Evolutionary conservation across 2,329 filamentous ascomycete genomes (phyloP).

Genomic region (Colletotrichum spinosum): DNA sequence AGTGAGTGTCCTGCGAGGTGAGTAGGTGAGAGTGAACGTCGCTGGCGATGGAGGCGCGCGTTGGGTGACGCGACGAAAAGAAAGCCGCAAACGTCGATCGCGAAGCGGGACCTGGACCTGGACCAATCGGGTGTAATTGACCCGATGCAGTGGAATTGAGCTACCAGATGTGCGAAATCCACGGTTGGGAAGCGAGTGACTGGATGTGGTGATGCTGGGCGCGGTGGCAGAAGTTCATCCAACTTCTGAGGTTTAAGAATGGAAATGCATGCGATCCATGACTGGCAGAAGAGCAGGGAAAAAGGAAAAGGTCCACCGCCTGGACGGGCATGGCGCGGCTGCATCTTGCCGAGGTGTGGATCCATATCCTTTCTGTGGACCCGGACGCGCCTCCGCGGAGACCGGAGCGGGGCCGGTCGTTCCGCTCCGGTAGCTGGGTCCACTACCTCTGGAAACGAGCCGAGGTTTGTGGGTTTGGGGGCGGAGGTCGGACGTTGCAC

Average conservation of each 20-base stretch:
- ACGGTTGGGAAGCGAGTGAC: too few relatives aligned
- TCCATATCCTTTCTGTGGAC: not conserved
- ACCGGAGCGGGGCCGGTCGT: not conserved
- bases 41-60: not conserved
- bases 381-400: constrained; percentile 14
- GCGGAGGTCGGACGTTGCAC: too few relatives aligned
- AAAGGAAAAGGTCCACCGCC: too few relatives aligned
- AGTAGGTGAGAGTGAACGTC: too few relatives aligned
- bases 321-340: constrained; percentile 10
- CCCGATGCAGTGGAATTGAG: not conserved
- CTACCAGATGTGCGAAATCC: too few relatives aligned
- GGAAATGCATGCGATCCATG: too few relatives aligned
- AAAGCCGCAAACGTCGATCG: not conserved
- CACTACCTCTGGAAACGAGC: not conserved
- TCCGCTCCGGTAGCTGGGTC: not conserved
- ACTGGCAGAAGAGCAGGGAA: not conserved
- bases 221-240: too few relatives aligned
- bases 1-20: not conserved
- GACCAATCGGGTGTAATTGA: constrained; percentile 2
- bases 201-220: too few relatives aligned
- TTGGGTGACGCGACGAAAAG: not conserved
- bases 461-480: not conserved
- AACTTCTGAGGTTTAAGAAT: too few relatives aligned
- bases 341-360: not conserved
- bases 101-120: not conserved